phyloP scores from a whole-genome alignment of 192 early-diverging fungal species.

The Oehlia diaphana region DNA sequence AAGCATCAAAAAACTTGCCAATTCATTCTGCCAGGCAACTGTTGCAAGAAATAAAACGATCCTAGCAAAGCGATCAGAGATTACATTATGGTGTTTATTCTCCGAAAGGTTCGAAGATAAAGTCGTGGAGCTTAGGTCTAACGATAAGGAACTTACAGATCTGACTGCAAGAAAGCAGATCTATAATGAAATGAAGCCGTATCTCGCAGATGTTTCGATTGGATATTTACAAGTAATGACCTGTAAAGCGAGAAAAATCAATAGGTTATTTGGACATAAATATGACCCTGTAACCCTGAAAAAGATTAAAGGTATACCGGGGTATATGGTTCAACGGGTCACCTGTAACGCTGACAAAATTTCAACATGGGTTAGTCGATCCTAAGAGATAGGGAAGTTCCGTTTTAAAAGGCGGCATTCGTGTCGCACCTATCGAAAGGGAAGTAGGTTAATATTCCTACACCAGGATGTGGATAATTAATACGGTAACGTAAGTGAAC shows the following conservation, averaged over 20 bases:
- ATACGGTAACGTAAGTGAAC: slow-evolving; percentile 66
- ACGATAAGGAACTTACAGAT: slow-evolving; percentile 16
- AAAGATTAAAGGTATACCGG: slow-evolving; percentile 16
- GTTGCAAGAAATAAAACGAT: slow-evolving; percentile 16
- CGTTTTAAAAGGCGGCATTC: slow-evolving; percentile 46
- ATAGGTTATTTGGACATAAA: slow-evolving; percentile 20
- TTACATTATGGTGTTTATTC: not conserved
- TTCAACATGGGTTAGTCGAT: slow-evolving; percentile 77
- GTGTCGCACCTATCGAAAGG: slow-evolving; percentile 64
- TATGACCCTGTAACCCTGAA: slow-evolving; percentile 17
- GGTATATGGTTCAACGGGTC: slow-evolving; percentile 12
- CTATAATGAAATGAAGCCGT: slow-evolving; percentile 13
- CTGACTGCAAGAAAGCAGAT: slow-evolving; percentile 12
- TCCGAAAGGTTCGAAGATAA: slow-evolving; percentile 24
- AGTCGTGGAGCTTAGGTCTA: slow-evolving; percentile 18
- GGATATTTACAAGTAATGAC: slow-evolving; percentile 27
- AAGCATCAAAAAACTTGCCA: slow-evolving; percentile 16
- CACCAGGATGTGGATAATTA: slow-evolving; percentile 65
- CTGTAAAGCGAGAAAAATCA: slow-evolving; percentile 26
- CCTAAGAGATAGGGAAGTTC: slow-evolving; percentile 70
- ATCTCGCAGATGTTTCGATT: slow-evolving; percentile 8
- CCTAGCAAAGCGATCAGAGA: slow-evolving; percentile 7
- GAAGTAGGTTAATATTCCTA: slow-evolving; percentile 80
- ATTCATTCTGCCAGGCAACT: slow-evolving; percentile 9
- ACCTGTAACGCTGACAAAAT: no score